A percentile compares a stretch with the other conserved stretches of the same genome.
phyloP scores from a whole-genome alignment of 768 basidiomycete genomes.

The Boletus edulis region DNA sequence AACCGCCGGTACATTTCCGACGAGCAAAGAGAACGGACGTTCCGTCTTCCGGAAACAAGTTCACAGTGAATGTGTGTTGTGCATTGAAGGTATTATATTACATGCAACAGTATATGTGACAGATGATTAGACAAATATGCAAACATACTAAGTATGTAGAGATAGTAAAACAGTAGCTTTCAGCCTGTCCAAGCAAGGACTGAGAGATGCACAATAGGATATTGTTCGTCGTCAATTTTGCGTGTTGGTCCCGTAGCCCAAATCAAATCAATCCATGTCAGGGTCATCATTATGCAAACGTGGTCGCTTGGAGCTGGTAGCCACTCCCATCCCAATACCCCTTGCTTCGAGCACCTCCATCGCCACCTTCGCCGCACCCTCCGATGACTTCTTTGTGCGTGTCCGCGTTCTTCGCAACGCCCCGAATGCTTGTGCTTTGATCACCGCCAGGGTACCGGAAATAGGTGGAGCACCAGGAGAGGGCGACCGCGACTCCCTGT shows the following conservation, averaged over 20 bases:
- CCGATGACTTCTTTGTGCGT: constrained; percentile 68
- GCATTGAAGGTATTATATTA: constrained; percentile 38
- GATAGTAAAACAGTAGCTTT: constrained; percentile 31
- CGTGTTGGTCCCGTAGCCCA: constrained; percentile 9
- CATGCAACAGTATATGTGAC: constrained; percentile 36
- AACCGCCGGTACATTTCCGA: constrained; percentile 12
- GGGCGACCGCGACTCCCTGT: constrained; percentile 47
- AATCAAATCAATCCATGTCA: constrained; percentile 32
- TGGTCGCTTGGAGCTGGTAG: constrained; percentile 37
- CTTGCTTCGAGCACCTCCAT: constrained; percentile 80
- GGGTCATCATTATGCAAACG: constrained; percentile 55
- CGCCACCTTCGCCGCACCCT: constrained; percentile 69
- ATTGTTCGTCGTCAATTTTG: constrained; percentile 22
- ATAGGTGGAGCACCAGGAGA: constrained; percentile 49
- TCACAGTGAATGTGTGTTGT: constrained; percentile 17
- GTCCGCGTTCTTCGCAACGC: constrained; percentile 77
- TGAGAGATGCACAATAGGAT: constrained; percentile 29
- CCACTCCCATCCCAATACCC: constrained; percentile 59
- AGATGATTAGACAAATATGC: constrained; percentile 30
- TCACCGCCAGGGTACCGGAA: constrained; percentile 83
- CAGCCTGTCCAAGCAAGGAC: constrained; percentile 25
- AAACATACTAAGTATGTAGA: constrained; percentile 27
- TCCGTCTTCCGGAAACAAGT: constrained; percentile 3
- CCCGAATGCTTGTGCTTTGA: constrained; percentile 89
- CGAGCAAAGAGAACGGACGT: constrained; percentile 3